Base-by-base conservation (phyloP, 352 stramenopile genomes). In the Globisporangium spiculum region DNA sequence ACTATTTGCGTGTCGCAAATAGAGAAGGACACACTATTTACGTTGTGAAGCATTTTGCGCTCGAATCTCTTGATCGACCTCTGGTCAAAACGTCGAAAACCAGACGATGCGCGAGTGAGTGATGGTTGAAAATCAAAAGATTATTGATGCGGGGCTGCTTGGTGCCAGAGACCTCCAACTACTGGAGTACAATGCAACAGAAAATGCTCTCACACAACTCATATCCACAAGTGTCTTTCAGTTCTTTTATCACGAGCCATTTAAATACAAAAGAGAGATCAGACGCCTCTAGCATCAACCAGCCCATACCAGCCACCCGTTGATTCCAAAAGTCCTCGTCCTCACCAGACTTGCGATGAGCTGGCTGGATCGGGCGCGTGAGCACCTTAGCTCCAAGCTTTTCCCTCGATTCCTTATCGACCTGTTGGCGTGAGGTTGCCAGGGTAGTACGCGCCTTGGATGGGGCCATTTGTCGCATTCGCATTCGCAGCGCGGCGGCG, bases 381-480 rank as follows among this genome's bases (percentile, higher is more conserved):
- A 32, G 30, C 30, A 32, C 30, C 26, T 18, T 44, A 4, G 36
- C 12, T 14, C 36, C 9, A 14, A 44, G n/a, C 1, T 44, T 20
- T 57, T 26, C 18, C 4, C 30, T 32, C 30, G 30, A 52, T 22
- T 34, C 12, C 27, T n/a, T 26, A 65, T n/a, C 16, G 46, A 20
- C 18, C 24, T n/a, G 44, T 61, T 7, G 65, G 65, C 7, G 65
- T 65, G 20, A 70, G 65, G n/a, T 52, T 38, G n/a, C n/a, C 65
- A 5, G 65, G 65, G 24, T 70, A 70, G 56, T 65, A 58, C 46
- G 65, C 55, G 55, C 56, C 55, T 7, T 64, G 18, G 7, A 52
- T 36, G 0, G 41, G 16, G 16, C 4, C 41, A 9, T 20, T n/a
- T 9, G 41, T 20, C 41, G 14, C 41, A 7, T 48, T 48, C 38